A percentile compares a stretch with the other conserved stretches of the same genome.
Conservation (phyloP, 2,329 filamentous ascomycete genomes). For the Teratosphaeria destructans region DNA sequence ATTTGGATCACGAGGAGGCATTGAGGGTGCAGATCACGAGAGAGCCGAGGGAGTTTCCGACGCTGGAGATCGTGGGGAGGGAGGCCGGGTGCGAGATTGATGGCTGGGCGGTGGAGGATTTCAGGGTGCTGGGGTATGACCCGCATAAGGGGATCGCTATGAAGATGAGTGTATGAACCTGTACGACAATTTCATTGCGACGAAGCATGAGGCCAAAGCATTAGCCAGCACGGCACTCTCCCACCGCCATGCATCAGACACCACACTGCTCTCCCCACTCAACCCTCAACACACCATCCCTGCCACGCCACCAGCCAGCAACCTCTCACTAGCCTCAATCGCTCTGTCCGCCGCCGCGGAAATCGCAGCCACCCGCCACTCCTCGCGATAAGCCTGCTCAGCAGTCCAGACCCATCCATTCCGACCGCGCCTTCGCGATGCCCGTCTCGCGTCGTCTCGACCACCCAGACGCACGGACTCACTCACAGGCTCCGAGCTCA, state of each 20-base stretch:
- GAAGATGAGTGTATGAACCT: constrained; percentile 81
- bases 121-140: constrained; percentile 77
- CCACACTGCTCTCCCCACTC: background rate
- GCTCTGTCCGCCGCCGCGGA: background rate
- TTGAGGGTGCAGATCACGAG: constrained; percentile 69
- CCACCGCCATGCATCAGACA: background rate
- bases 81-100: constrained; percentile 68
- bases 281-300: background rate
- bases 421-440: too few relatives aligned
- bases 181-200: background rate
- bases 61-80: constrained; percentile 55
- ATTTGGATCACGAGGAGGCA: constrained; percentile 84
- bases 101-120: constrained; percentile 80
- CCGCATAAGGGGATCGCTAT: constrained; percentile 88
- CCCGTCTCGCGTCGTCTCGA: too few relatives aligned
- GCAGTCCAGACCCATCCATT: background rate
- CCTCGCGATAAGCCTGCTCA: background rate
- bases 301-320: background rate
- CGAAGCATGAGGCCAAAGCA: too few relatives aligned
- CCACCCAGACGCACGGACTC: too few relatives aligned
- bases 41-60: constrained; percentile 72
- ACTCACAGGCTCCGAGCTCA: too few relatives aligned
- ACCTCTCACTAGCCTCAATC: background rate
- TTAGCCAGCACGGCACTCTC: background rate
- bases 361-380: background rate